Conservation (phyloP, 306 rosid genomes). For the apple (Malus domestica) region DNA sequence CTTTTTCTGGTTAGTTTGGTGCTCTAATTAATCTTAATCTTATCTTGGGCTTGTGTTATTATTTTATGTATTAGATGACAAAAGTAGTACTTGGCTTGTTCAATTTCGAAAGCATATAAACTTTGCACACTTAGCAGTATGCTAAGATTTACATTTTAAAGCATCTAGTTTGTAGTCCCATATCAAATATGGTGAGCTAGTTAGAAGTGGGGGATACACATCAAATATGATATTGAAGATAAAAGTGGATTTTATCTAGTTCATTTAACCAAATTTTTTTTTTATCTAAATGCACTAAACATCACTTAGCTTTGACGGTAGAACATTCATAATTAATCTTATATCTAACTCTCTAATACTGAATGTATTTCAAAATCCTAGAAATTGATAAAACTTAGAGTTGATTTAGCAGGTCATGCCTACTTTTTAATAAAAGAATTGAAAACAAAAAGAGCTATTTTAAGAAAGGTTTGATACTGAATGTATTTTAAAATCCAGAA, state of each 20-base stretch:
- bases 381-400: neutral
- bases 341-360: neutral
- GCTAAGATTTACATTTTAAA: neutral
- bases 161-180: neutral
- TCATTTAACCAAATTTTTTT: neutral
- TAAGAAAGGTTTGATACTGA: neutral
- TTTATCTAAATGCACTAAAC: neutral
- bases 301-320: neutral
- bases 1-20: neutral
- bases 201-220: neutral
- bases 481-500: neutral
- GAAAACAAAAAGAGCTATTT: neutral
- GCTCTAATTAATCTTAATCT: neutral
- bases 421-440: neutral
- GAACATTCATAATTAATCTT: neutral
- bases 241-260: neutral
- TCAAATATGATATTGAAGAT: neutral
- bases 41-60: neutral
- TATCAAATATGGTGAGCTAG: neutral
- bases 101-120: neutral
- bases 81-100: neutral
- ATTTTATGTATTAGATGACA: neutral
- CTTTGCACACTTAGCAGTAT: neutral
- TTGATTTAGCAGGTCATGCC: neutral
- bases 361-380: neutral